Evolutionary conservation across 192 early-diverging fungal genomes (phyloP), one percentile per base, ranked within the genome.

Genomic region (Podila epicladia): DNA sequence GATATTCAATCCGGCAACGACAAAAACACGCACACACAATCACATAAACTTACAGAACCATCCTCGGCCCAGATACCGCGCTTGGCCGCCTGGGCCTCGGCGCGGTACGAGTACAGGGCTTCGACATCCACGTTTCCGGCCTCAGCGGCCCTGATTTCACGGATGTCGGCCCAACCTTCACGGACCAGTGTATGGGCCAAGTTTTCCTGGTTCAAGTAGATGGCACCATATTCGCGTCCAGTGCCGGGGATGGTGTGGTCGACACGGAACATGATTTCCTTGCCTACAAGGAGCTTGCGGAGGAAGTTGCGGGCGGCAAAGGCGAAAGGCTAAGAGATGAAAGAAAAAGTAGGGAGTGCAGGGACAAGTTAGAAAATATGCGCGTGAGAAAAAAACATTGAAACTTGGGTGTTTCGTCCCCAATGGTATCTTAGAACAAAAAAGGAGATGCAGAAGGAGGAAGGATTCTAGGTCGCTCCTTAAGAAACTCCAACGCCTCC

Each of bases 221-320:
- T 62, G 24, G 84, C 82, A 26, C 92, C 92, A 71, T 90, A 93
- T 70, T 95, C 94, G 71, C 93, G 89, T 35, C 74, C 82, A 63
- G 87, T 86, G 75, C 85, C 87, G 33, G 92, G 89, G 5, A 92
- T 89, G 9, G 89, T 94, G 86, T 95, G 95, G 51, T 95, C 94
- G 32, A 92, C 84, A 20, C 88, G 86, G 87, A 96, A 97, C 59
- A 85, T 82, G 41, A 98, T 93, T 63, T 97, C 92, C 79, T 97
- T 97, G 11, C 97, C 97, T 17, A 97, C 93, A 11, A 96, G 69
- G 5, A 95, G 84, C 65, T 89, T 89, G 60, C 98, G 94, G 72
- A 98, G 87, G 80, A 85, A 97, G 79, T 99, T 95, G 48, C 97
- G 93, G 29, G 96, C 88, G 67, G 93, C 94, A 73, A 93, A 94